Evolutionary conservation across 2,329 filamentous ascomycete genomes (phyloP).

Genomic region (Lachnellula suecica): DNA sequence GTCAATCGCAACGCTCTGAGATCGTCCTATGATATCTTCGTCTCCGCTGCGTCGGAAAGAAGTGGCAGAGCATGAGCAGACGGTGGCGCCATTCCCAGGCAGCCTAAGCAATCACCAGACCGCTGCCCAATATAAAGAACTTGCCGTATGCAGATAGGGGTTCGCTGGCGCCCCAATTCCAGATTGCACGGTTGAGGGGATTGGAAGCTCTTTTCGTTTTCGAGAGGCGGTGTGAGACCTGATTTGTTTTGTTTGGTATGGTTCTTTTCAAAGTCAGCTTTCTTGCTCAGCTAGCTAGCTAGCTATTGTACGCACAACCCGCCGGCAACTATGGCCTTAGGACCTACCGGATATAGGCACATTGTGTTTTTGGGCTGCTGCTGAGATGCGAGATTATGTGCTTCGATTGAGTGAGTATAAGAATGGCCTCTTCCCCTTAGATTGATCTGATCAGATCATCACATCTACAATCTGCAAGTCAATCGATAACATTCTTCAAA

Average conservation of each 20-base stretch:
- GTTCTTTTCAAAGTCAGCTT: background rate
- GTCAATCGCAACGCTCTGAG: background rate
- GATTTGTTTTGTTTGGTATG: background rate
- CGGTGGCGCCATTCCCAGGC: background rate
- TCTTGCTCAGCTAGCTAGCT: background rate
- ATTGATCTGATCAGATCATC: background rate
- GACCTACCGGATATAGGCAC: background rate
- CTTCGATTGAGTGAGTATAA: background rate
- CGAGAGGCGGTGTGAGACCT: constrained; percentile 7
- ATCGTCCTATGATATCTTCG: background rate
- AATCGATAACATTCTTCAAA: background rate
- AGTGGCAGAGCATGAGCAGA: background rate
- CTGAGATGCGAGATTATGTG: background rate
- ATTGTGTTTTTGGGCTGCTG: background rate
- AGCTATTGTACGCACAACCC: background rate
- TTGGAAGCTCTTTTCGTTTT: constrained; percentile 2
- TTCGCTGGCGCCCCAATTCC: constrained; percentile 1
- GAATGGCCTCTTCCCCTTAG: background rate
- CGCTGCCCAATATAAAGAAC: constrained; percentile 1
- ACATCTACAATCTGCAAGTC: background rate
- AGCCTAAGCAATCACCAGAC: constrained; percentile 8
- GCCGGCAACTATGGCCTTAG: background rate
- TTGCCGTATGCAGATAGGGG: background rate
- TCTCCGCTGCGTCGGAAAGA: background rate
- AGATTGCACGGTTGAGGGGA: background rate